phyloP scores from a whole-genome alignment of 805 yeast genomes.

The Candida parachauliodes region DNA sequence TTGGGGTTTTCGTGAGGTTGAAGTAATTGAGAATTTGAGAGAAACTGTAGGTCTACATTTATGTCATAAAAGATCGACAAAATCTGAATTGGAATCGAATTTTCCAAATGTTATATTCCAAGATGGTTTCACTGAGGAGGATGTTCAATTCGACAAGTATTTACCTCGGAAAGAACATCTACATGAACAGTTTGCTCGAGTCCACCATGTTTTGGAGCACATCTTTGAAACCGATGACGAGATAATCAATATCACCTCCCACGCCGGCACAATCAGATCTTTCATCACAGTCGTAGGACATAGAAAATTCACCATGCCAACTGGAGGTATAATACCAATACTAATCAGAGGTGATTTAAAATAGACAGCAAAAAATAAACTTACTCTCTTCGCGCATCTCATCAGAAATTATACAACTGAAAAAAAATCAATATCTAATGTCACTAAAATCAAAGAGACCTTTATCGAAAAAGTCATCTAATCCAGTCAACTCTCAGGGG shows the following conservation, averaged over 20 bases:
- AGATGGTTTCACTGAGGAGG: slow-evolving; percentile 44
- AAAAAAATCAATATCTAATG: slow-evolving; percentile 25
- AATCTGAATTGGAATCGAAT: slow-evolving; percentile 28
- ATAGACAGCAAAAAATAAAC: neutral
- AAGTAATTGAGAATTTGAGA: slow-evolving; percentile 46
- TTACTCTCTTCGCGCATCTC: neutral
- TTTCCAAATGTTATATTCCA: slow-evolving; percentile 37
- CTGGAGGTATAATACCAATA: slow-evolving; percentile 59
- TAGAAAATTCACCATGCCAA: slow-evolving; percentile 49
- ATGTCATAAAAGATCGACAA: slow-evolving; percentile 52
- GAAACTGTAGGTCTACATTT: slow-evolving; percentile 58
- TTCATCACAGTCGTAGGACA: slow-evolving; percentile 50
- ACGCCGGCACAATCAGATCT: slow-evolving; percentile 57
- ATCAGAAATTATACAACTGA: slow-evolving; percentile 16
- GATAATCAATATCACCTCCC: slow-evolving; percentile 50
- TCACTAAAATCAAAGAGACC: neutral
- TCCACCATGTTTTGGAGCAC: slow-evolving; percentile 38
- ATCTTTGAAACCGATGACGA: slow-evolving; percentile 26
- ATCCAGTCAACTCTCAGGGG: slow-evolving; percentile 37
- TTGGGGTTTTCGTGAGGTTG: slow-evolving; percentile 34
- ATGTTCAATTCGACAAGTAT: slow-evolving; percentile 38
- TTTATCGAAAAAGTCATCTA: slow-evolving; percentile 23
- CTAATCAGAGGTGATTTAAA: slow-evolving; percentile 39
- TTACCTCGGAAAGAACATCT: slow-evolving; percentile 31
- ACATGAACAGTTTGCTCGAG: slow-evolving; percentile 46